Percentiles rank a stretch among this genome's conserved stretches.
These are phyloP conservation scores for Diaporthe batatas DNA, from an alignment of 2,329 filamentous ascomycete species.

Conservation along the genomic window DNA sequence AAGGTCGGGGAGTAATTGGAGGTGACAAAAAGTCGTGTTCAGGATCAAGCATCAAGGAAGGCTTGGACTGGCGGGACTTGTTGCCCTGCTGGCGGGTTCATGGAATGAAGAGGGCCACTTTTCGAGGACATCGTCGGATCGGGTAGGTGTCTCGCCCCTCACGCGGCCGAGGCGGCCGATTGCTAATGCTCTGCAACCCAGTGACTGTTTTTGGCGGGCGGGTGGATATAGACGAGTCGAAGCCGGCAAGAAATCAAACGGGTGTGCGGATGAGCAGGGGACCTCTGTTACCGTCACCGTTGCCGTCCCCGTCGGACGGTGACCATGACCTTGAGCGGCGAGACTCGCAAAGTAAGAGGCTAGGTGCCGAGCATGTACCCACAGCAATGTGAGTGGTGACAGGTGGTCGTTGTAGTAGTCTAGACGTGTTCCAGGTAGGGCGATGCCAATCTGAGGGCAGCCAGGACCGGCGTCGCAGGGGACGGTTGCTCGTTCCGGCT, in stretches of 20 bases:
- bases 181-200: slow-evolving; percentile 32
- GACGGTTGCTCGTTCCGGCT: slow-evolving; percentile 8
- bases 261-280: not conserved
- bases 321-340: not conserved
- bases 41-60: slow-evolving; percentile 19
- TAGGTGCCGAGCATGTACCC: not conserved
- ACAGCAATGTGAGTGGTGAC: not conserved
- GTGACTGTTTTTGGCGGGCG: slow-evolving; percentile 22
- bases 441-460: slow-evolving; percentile 2
- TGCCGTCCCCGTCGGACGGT: not conserved
- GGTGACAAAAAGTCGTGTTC: slow-evolving; percentile 7
- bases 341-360: not conserved
- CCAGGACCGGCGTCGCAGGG: not conserved
- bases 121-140: slow-evolving; percentile 24
- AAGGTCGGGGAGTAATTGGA: not conserved
- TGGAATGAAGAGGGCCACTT: slow-evolving; percentile 15
- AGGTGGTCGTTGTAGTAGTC: not conserved
- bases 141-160: slow-evolving; percentile 21
- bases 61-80: not conserved
- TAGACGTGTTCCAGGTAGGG: not conserved
- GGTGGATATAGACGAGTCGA: slow-evolving; percentile 28
- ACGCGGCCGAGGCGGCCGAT: slow-evolving; percentile 13
- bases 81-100: slow-evolving; percentile 17
- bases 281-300: slow-evolving; percentile 3
- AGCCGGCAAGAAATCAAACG: slow-evolving; percentile 11